Evolutionary conservation across 768 basidiomycete genomes (phyloP).

Genomic region (Kwoniella pini): DNA sequence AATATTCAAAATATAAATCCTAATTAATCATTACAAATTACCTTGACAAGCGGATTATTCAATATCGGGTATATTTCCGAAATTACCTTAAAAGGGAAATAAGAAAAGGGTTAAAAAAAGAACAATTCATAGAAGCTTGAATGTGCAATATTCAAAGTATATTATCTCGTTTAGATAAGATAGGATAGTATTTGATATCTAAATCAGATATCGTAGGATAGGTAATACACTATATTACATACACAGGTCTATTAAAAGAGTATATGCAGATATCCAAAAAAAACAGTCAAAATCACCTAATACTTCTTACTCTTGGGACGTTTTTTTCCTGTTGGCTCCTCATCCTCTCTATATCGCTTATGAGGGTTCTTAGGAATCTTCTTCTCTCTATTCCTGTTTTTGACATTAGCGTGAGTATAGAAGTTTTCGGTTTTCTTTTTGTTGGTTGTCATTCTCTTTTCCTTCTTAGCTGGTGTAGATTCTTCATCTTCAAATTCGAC

Average conservation of each 20-base stretch:
- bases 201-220: not conserved
- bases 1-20: not conserved
- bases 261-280: not conserved
- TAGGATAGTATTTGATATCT: not conserved
- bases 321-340: constrained; percentile 22
- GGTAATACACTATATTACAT: not conserved
- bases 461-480: constrained; percentile 61
- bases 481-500: constrained; percentile 57
- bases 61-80: constrained; percentile 2
- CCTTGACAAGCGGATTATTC: too few relatives aligned
- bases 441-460: constrained; percentile 85
- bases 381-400: constrained; percentile 53
- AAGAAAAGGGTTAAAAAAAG: not conserved
- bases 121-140: constrained; percentile 1
- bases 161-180: constrained; percentile 8
- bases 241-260: not conserved
- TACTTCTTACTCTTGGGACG: constrained; percentile 19
- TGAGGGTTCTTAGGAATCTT: constrained; percentile 40
- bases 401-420: constrained; percentile 65
- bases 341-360: constrained; percentile 24
- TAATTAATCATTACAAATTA: not conserved
- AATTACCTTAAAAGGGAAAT: not conserved
- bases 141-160: not conserved
- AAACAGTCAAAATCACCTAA: not conserved
- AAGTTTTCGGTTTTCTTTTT: constrained; percentile 94